phyloP scores from a whole-genome alignment of 1,284 basidiomycete species.

The Rhodotorula mucilaginosa region DNA sequence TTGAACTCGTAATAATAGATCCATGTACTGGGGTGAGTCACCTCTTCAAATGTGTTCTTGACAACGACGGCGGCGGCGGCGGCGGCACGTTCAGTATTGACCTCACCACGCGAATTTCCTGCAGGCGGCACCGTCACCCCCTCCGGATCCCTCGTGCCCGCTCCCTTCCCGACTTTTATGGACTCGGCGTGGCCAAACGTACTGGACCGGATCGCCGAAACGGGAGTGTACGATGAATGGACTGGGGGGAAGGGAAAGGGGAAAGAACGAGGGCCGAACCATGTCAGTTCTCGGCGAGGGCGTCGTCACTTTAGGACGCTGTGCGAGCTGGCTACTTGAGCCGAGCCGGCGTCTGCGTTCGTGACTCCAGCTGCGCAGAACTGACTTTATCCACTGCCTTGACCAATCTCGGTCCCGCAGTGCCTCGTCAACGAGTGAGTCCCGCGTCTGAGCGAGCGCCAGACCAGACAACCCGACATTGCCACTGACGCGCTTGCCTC shows the following conservation, averaged over 20 bases:
- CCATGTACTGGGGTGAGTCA: conserved; percentile 37
- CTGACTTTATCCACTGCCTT: not conserved
- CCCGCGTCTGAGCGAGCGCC: too few species aligned
- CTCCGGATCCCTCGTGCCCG: conserved; percentile 44
- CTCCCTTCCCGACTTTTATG: conserved; percentile 47
- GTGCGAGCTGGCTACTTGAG: too few species aligned
- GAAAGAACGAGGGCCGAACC: conserved; percentile 25
- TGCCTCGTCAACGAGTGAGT: conserved; percentile 40
- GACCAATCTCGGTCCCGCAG: not conserved
- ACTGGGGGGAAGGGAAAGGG: conserved; percentile 13
- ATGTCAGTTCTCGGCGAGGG: too few species aligned
- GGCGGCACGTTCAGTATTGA: too few species aligned
- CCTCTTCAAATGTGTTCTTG: not conserved
- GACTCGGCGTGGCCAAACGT: conserved; percentile 44
- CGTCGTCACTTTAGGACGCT: too few species aligned
- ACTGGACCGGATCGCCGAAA: conserved; percentile 41
- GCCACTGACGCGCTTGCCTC: not conserved
- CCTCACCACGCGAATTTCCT: not conserved
- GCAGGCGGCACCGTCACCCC: conserved; percentile 34
- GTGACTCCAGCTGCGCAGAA: not conserved
- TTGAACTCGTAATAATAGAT: not conserved
- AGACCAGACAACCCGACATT: too few species aligned
- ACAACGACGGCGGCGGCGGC: too few species aligned
- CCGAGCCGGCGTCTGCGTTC: not conserved
- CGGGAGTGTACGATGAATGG: conserved; percentile 43